Evolutionary conservation across 352 stramenopile species (phyloP).

Genomic region (Phytophthora fragariaefolia): DNA sequence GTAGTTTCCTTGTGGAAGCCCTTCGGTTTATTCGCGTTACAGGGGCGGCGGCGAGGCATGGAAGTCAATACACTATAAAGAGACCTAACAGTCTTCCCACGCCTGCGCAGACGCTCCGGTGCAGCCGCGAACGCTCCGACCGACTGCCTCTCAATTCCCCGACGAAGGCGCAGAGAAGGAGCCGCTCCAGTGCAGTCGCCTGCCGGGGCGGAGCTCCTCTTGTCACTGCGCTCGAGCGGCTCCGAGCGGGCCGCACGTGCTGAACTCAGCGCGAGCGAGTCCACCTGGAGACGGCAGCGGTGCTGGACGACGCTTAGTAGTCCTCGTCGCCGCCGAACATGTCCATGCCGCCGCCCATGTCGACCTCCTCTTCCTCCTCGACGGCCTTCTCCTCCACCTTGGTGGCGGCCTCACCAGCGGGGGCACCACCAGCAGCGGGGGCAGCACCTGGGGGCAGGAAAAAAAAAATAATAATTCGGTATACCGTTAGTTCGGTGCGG

Average conservation of each 20-base stretch:
- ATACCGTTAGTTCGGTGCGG: conserved; percentile 5
- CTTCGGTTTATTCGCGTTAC: conserved; percentile 83
- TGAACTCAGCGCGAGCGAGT: neutral
- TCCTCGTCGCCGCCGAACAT: conserved; percentile 89
- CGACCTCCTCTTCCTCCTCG: conserved; percentile 88
- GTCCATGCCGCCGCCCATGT: conserved; percentile 85
- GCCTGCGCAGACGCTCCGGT: conserved; percentile 12
- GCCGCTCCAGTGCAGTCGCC: too few species aligned
- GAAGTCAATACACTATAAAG: conserved; percentile 50
- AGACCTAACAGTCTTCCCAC: conserved; percentile 36
- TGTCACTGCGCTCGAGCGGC: neutral
- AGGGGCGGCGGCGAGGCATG: conserved; percentile 25
- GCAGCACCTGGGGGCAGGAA: conserved; percentile 47
- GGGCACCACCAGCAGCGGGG: conserved; percentile 57
- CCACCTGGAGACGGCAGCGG: conserved; percentile 6
- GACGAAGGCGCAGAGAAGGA: neutral
- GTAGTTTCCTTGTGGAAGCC: conserved; percentile 59
- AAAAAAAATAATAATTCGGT: neutral
- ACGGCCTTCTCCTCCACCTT: conserved; percentile 70
- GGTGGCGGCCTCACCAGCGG: conserved; percentile 48
- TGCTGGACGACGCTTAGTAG: conserved; percentile 64
- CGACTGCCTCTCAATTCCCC: conserved; percentile 10
- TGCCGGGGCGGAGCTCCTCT: too few species aligned
- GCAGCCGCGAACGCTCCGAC: conserved; percentile 14
- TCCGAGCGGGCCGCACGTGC: neutral